Evolutionary conservation across 2,329 filamentous ascomycete genomes (phyloP), one percentile per base, ranked within the genome.

Genomic region (Fusarium keratoplasticum): DNA sequence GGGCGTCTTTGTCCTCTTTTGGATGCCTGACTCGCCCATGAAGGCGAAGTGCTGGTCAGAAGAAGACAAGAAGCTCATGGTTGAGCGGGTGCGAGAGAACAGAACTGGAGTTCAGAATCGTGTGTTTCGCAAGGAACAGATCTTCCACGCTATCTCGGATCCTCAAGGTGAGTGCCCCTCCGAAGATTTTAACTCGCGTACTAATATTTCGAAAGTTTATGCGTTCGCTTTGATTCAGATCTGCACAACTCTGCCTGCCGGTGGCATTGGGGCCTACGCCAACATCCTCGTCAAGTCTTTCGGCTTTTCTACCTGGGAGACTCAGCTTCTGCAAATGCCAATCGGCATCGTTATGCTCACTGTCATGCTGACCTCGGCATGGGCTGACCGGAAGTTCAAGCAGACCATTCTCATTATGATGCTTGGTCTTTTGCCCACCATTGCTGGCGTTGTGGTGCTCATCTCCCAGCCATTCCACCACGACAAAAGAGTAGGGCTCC

Each of bases 261-360:
- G 89, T 33, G 93, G 93, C 1, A 87, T 95, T 1, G 92, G 92
- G 10, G 90, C 89, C 2, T 95, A 94, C 78, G 89, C 91, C 64
- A 91, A 92, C 72, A 92, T 95, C 76, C 92, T 95, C 76, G 93
- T 95, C 82, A 88, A 86, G 57, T 85, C 86, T 18, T 90, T 95
- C 66, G 83, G 91, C 0, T 95, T 94, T 79, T 87, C 84, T 0
- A 83, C 85, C 0, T 84, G 94, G 25, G 84, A 95, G 80, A 94
- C 92, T 0, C 92, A 94, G 81, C 85, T 95, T 2, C 84, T 95
- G n/a, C 88, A 91, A 52, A 94, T 95, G 91, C 92, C 94, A 0
- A 85, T 94, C 0, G 93, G 93, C 7, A 89, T 88, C 40, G 92
- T 93, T 75, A 94, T 94, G 74, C 93, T 95, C 69, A 84, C 91